These are phyloP conservation scores for Solanum hybrid DNA, from an alignment of 305 asterid species.

Conservation along the genomic window DNA sequence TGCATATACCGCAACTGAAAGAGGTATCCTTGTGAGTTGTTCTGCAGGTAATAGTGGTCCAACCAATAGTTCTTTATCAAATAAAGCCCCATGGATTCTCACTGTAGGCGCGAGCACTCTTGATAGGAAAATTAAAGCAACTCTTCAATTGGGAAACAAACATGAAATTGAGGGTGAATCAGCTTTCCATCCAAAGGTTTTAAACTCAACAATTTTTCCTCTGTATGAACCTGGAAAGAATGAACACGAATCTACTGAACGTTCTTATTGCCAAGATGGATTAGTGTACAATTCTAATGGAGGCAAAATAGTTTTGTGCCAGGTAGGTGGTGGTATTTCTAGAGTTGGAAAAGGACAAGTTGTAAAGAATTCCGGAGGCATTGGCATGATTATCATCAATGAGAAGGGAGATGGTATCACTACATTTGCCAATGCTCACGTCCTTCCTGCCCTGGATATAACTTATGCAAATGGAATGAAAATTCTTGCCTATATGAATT, in stretches of 20 bases:
- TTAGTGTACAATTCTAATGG: neutral
- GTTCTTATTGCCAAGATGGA: neutral
- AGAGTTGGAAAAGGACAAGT: slow-evolving; percentile 38
- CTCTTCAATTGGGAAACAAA: neutral
- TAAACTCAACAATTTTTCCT: slow-evolving; percentile 9
- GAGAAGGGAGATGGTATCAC: neutral
- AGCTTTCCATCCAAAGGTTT: slow-evolving; percentile 27
- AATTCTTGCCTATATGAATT: slow-evolving; percentile 11
- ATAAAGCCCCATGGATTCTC: slow-evolving; percentile 73
- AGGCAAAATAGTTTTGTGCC: slow-evolving; percentile 30
- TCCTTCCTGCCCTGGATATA: slow-evolving; percentile 25
- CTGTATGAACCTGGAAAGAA: slow-evolving; percentile 15
- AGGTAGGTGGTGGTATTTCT: slow-evolving; percentile 18
- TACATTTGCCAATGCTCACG: slow-evolving; percentile 5
- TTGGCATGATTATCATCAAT: slow-evolving; percentile 38
- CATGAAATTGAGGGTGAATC: slow-evolving; percentile 5
- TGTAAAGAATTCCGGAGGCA: slow-evolving; percentile 38
- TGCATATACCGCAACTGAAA: neutral
- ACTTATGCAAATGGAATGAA: slow-evolving; percentile 1
- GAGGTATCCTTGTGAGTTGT: neutral
- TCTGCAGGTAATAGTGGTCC: neutral
- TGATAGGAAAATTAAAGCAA: slow-evolving; percentile 20
- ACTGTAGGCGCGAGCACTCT: slow-evolving; percentile 89
- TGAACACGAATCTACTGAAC: neutral
- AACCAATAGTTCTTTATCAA: neutral